Base-by-base conservation (phyloP, 371 early-diverging fungal species). In the Apophysomyces elegans region DNA sequence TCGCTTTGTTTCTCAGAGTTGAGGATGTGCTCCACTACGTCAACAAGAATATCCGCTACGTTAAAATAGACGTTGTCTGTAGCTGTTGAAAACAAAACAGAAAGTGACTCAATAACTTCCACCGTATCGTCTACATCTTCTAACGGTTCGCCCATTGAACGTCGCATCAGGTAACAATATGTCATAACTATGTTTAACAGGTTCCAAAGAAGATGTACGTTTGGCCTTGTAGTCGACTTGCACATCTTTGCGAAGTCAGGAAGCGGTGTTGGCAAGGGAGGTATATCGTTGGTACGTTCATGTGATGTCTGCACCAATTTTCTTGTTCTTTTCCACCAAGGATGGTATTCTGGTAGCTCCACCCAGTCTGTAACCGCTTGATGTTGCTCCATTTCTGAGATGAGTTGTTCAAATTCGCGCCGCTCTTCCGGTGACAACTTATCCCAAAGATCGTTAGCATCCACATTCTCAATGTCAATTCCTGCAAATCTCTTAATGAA, bases 391-490 rank as follows among this genome's bases (percentile, higher is more conserved):
- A 70, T 16, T 18, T 65, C 46, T n/a, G 39, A 38, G 14, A 75
- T 9, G 7, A 74, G 35, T 7, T 47, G 69, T 67, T 78, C 75
- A 62, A 90, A 89, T 57, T 84, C 83, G n/a, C 70, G 66, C 6
- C 80, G 79, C 66, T 90, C 88, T 45, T 80, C 69, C 8, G 77
- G 76, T 5, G 80, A 82, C 32, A 90, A 69, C n/a, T 69, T 65
- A n/a, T 71, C 64, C 84, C 88, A 85, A 12, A 90, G 77, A 9
- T 69, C 65, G n/a, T 77, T 76, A 12, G 84, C 67, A 32, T 84
- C 78, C n/a, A 83, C 81, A 6, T 74, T 64, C 0, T 84, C 84
- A 9, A 89, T 61, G 70, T 90, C 83, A 2, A 90, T 59, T 43
- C 68, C 74, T 0, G 62, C 71, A 62, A 90, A 79, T 18, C 86